A percentile compares a stretch with the other conserved stretches of the same genome.
Evolutionary conservation across 345 rosid genomes (phyloP).

Genomic region (Hibiscus syriacus): DNA sequence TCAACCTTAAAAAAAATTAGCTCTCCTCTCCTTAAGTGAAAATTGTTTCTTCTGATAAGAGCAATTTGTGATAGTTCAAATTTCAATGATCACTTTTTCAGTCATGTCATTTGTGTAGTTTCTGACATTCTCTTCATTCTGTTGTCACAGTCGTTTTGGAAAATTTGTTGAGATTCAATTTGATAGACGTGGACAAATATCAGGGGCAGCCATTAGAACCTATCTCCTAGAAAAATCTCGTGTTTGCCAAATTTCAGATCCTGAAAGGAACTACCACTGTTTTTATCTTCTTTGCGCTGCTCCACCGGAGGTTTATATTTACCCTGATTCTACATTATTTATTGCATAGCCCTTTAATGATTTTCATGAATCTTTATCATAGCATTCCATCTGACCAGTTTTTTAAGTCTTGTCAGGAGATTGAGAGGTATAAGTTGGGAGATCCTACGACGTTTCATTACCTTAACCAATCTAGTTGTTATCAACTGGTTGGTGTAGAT

Average conservation of each 20-base stretch:
- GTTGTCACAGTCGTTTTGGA: slow-evolving; percentile 72
- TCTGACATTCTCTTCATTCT: slow-evolving; percentile 6
- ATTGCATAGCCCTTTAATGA: slow-evolving; percentile 1
- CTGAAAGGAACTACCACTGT: slow-evolving; percentile 93
- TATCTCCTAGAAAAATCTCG: slow-evolving; percentile 96
- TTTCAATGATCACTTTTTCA: slow-evolving; percentile 1
- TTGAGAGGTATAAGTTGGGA: slow-evolving; percentile 75
- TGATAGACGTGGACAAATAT: slow-evolving; percentile 66
- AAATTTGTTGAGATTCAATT: slow-evolving; percentile 94
- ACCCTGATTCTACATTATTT: slow-evolving; percentile 4
- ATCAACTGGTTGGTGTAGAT: slow-evolving; percentile 56
- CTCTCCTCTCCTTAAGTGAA: not conserved
- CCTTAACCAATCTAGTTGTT: slow-evolving; percentile 90
- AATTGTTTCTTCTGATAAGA: slow-evolving; percentile 3
- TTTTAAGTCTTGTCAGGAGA: slow-evolving; percentile 42
- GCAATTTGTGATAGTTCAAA: not conserved
- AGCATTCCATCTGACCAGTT: slow-evolving; percentile 15
- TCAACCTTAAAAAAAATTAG: not conserved
- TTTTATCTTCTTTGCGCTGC: slow-evolving; percentile 93
- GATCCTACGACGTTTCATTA: slow-evolving; percentile 82
- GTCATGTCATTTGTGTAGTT: slow-evolving; percentile 6
- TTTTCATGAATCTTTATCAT: not conserved
- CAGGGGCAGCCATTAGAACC: slow-evolving; percentile 92
- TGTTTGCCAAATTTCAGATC: slow-evolving; percentile 88
- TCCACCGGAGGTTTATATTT: slow-evolving; percentile 51